Conservation (phyloP, 768 basidiomycete species). For the Hydnomerulius pinastri region DNA sequence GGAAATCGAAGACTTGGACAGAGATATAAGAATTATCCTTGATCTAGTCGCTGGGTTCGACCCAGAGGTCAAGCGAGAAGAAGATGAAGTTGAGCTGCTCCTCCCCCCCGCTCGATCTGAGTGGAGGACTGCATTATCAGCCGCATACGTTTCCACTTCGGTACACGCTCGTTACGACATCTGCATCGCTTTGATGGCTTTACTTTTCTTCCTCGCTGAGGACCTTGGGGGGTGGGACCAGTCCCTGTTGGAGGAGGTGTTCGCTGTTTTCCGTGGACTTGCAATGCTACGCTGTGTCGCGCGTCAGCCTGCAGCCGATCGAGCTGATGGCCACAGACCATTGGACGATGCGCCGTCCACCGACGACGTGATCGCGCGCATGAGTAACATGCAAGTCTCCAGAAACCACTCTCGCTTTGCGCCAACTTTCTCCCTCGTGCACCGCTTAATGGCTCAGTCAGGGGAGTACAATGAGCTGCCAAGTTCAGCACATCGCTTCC, state of each 20-base stretch:
- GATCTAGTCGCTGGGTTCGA: slow-evolving; percentile 77
- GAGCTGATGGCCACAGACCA: slow-evolving; percentile 30
- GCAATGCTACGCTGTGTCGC: slow-evolving; percentile 67
- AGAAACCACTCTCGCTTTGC: slow-evolving; percentile 44
- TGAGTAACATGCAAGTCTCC: slow-evolving; percentile 77
- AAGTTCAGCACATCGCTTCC: slow-evolving; percentile 66
- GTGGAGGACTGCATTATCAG: slow-evolving; percentile 62
- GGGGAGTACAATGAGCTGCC: slow-evolving; percentile 52
- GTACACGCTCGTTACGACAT: slow-evolving; percentile 78
- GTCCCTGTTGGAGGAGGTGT: slow-evolving; percentile 66
- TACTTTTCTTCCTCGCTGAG: slow-evolving; percentile 73
- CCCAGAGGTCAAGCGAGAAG: slow-evolving; percentile 70
- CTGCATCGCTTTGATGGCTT: slow-evolving; percentile 59
- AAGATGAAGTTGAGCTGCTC: slow-evolving; percentile 63
- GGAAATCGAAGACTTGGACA: slow-evolving; percentile 56
- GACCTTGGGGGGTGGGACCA: slow-evolving; percentile 66
- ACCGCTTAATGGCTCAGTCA: slow-evolving; percentile 59
- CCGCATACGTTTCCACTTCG: slow-evolving; percentile 62
- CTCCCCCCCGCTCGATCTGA: slow-evolving; percentile 56
- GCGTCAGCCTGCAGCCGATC: slow-evolving; percentile 55
- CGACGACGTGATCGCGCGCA: slow-evolving; percentile 62
- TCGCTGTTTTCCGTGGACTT: slow-evolving; percentile 78
- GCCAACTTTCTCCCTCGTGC: slow-evolving; percentile 63
- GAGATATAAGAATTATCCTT: slow-evolving; percentile 55
- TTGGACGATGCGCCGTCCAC: slow-evolving; percentile 42